Percentiles rank a stretch among this genome's conserved stretches.
These are phyloP conservation scores for Coemansia sp. DNA, from an alignment of 192 early-diverging fungal genomes.

Conservation along the genomic window DNA sequence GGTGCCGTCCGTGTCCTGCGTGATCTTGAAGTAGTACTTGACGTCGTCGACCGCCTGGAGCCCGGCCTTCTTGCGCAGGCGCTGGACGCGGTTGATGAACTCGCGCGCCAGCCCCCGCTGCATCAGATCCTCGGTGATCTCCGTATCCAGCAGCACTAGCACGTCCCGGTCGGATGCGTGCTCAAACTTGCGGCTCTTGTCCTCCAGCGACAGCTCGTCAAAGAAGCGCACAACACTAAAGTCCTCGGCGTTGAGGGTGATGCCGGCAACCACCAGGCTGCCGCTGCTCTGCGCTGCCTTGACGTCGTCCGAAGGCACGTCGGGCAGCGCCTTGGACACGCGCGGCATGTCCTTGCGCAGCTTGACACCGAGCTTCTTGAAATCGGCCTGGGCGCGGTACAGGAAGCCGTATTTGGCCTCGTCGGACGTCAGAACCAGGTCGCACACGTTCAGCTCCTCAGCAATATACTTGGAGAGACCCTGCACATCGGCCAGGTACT, in stretches of 20 bases:
- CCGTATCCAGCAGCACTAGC: conserved; percentile 81
- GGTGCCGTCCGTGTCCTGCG: conserved; percentile 59
- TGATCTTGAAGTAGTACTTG: conserved; percentile 73
- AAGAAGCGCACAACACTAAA: conserved; percentile 82
- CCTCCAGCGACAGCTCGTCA: conserved; percentile 53
- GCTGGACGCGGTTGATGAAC: conserved; percentile 94
- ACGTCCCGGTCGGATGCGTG: conserved; percentile 75
- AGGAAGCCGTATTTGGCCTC: conserved; percentile 89
- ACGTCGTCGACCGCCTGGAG: conserved; percentile 86
- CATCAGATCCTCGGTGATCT: conserved; percentile 72
- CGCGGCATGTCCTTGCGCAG: conserved; percentile 83
- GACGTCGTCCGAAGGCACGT: conserved; percentile 67
- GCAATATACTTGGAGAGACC: conserved; percentile 81
- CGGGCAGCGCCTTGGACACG: conserved; percentile 78
- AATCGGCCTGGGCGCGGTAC: conserved; percentile 88
- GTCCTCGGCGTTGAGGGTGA: conserved; percentile 74
- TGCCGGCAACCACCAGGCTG: conserved; percentile 70
- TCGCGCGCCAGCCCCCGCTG: conserved; percentile 91
- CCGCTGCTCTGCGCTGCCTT: conserved; percentile 69
- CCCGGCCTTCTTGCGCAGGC: conserved; percentile 91
- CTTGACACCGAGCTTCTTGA: conserved; percentile 81
- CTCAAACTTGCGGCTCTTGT: conserved; percentile 55
- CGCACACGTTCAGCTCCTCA: conserved; percentile 90
- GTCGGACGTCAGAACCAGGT: conserved; percentile 80
- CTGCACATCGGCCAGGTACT: conserved; percentile 84